phyloP scores from a whole-genome alignment of 2,329 filamentous ascomycete species.

The Fusarium cyanostomum region DNA sequence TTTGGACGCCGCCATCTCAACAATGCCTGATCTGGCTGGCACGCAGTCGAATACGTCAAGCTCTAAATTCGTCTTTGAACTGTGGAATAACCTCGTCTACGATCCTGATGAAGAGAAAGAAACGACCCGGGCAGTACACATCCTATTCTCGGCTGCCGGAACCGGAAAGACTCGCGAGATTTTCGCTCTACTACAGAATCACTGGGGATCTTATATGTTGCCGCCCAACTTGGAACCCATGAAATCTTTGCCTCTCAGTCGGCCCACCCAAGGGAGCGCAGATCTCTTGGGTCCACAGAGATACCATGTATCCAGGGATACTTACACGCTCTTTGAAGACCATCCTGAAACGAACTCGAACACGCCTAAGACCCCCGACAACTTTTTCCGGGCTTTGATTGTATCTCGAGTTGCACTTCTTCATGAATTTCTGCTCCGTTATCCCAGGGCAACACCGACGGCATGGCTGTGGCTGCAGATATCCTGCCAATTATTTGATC shows the following conservation, averaged over 20 bases:
- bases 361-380: not conserved
- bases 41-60: not conserved
- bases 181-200: not conserved
- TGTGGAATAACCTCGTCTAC: not conserved
- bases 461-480: slow-evolving; percentile 6
- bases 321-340: not conserved
- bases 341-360: not conserved
- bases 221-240: not conserved
- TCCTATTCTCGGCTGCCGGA: not conserved
- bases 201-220: not conserved
- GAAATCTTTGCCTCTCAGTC: not conserved
- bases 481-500: not conserved
- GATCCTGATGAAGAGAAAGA: not conserved
- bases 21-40: not conserved
- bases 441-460: not conserved
- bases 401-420: not conserved
- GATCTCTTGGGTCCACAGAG: not conserved
- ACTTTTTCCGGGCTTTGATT: not conserved
- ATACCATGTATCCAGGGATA: not conserved
- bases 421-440: not conserved
- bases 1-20: not conserved
- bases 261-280: not conserved
- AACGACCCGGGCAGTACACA: not conserved
- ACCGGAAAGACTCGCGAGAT: slow-evolving; percentile 1
- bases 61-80: not conserved